Percentiles rank a stretch among this genome's conserved stretches.
These are phyloP conservation scores for Trichosporon sp. DNA, from an alignment of 1,284 basidiomycete species.

Conservation along the genomic window DNA sequence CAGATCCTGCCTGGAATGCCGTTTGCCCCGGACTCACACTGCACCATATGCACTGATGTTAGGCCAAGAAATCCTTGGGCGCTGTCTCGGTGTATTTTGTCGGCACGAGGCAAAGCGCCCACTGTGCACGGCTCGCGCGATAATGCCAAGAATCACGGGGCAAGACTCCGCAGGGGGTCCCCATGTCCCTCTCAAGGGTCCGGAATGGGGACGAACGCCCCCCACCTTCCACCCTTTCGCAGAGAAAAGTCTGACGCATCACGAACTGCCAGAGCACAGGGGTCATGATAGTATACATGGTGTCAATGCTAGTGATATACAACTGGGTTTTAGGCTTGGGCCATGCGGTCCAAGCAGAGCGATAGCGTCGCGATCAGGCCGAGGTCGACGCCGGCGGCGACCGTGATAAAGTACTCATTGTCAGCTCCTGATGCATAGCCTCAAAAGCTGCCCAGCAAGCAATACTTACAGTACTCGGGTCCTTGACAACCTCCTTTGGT, in stretches of 20 bases:
- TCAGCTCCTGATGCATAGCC: not conserved
- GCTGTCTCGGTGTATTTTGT: no score
- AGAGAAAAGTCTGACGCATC: not conserved
- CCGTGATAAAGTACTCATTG: constrained; percentile 18
- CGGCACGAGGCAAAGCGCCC: no score
- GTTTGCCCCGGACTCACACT: no score
- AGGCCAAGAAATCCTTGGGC: no score
- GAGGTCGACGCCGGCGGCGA: constrained; percentile 19
- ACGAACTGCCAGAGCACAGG: not conserved
- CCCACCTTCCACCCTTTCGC: no score
- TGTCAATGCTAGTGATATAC: not conserved
- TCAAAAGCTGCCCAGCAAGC: not conserved
- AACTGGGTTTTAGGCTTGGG: not conserved
- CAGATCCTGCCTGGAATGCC: no score
- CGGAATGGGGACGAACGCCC: not conserved
- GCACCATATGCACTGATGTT: no score
- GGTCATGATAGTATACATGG: not conserved
- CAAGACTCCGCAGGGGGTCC: no score
- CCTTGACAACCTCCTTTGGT: constrained; percentile 14
- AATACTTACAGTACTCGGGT: constrained; percentile 1
- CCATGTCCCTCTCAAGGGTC: no score
- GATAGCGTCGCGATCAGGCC: constrained; percentile 15
- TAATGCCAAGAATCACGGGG: no score
- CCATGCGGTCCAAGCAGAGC: constrained; percentile 17
- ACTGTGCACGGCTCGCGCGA: no score